Evolutionary conservation across 1,284 basidiomycete genomes (phyloP).

Genomic region (Apiotrichum brassicae): DNA sequence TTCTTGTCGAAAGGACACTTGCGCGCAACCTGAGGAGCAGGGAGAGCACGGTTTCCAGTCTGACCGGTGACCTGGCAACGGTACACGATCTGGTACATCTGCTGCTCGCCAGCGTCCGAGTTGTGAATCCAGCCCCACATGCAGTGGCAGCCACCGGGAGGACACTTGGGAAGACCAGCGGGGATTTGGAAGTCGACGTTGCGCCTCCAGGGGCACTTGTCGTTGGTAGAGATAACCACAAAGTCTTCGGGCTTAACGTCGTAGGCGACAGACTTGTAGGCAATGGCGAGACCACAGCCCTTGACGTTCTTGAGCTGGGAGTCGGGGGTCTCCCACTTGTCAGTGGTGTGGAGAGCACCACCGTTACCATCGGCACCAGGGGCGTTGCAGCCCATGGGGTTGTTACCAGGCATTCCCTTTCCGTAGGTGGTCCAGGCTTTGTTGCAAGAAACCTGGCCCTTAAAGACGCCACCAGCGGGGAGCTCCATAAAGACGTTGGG

Average conservation of each 20-base stretch:
- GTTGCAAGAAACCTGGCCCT: conserved; percentile 37
- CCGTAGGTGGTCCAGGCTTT: conserved; percentile 21
- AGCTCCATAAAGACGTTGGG: conserved; percentile 27
- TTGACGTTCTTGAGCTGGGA: neutral
- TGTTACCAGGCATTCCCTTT: neutral
- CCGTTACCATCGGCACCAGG: neutral
- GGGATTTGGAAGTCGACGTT: conserved; percentile 61
- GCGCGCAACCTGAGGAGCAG: conserved; percentile 20
- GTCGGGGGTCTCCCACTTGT: neutral
- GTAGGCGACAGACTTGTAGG: conserved; percentile 57
- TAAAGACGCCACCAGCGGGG: conserved; percentile 34
- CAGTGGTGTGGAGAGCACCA: neutral
- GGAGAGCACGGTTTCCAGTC: conserved; percentile 25
- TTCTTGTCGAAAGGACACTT: conserved; percentile 5
- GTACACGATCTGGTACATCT: conserved; percentile 31
- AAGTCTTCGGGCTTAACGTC: conserved; percentile 60
- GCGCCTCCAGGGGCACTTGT: conserved; percentile 63
- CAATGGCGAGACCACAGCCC: conserved; percentile 53
- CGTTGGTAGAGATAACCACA: conserved; percentile 64
- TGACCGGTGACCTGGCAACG: conserved; percentile 41
- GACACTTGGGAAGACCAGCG: conserved; percentile 61
- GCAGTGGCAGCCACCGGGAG: conserved; percentile 59
- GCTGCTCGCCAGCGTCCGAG: conserved; percentile 26
- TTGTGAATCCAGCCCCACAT: conserved; percentile 62
- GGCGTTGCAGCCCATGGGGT: conserved; percentile 2